A percentile compares a stretch with the other conserved stretches of the same genome.
Evolutionary conservation across 2,329 filamentous ascomycete genomes (phyloP).

Genomic region (Neonectria faginata): DNA sequence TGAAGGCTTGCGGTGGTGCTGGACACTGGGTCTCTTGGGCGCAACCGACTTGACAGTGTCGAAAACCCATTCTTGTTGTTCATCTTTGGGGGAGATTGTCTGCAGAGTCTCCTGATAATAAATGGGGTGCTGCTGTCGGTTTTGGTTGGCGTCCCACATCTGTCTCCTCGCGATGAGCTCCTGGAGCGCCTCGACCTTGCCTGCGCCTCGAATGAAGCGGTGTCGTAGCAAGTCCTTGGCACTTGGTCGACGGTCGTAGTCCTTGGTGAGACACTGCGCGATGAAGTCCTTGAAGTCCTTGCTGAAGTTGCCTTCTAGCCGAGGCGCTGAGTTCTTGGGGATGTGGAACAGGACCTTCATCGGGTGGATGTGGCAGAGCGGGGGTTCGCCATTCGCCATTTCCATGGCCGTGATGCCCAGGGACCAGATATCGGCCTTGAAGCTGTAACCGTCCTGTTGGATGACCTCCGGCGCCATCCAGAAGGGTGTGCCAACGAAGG

Average conservation of each 20-base stretch:
- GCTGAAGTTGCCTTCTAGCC: slow-evolving; percentile 87
- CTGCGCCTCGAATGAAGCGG: slow-evolving; percentile 86
- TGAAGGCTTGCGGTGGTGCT: slow-evolving; percentile 66
- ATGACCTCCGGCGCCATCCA: slow-evolving; percentile 98
- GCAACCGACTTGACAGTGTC: slow-evolving; percentile 86
- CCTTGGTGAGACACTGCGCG: slow-evolving; percentile 89
- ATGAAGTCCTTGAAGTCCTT: slow-evolving; percentile 96
- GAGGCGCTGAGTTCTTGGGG: slow-evolving; percentile 86
- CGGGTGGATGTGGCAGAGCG: slow-evolving; percentile 84
- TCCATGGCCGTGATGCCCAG: slow-evolving; percentile 93
- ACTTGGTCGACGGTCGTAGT: slow-evolving; percentile 84
- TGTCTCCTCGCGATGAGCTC: slow-evolving; percentile 88
- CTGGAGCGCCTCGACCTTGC: slow-evolving; percentile 87
- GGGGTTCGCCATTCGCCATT: slow-evolving; percentile 89
- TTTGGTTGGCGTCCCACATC: slow-evolving; percentile 81
- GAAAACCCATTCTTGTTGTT: slow-evolving; percentile 93
- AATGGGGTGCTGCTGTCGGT: slow-evolving; percentile 76
- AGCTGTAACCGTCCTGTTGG: slow-evolving; percentile 84
- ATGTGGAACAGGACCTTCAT: slow-evolving; percentile 96
- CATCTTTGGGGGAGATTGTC: slow-evolving; percentile 73
- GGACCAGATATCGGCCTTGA: slow-evolving; percentile 95
- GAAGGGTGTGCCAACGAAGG: slow-evolving; percentile 96
- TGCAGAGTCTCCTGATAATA: slow-evolving; percentile 95
- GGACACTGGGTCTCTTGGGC: slow-evolving; percentile 63
- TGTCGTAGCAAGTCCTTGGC: slow-evolving; percentile 90